Base-by-base conservation (phyloP, 2,329 filamentous ascomycete genomes). In the Aureobasidium zeae region DNA sequence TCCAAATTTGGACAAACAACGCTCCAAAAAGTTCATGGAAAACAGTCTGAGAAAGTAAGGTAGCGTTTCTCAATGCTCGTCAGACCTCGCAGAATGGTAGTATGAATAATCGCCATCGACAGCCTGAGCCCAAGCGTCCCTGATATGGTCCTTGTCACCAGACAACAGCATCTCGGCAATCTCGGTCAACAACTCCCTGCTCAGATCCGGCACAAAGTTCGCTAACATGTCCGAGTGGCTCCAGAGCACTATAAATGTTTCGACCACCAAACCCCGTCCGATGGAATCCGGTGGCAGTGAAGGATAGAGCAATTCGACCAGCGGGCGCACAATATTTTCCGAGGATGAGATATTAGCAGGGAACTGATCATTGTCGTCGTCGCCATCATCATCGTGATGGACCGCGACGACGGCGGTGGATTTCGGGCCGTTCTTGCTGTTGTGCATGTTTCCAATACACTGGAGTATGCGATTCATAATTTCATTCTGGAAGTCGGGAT, bases 391-490 rank as follows among this genome's bases (percentile, higher is more conserved):
- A n/a, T n/a, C n/a, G n/a, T n/a, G n/a, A n/a, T n/a, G n/a, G n/a
- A n/a, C n/a, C n/a, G n/a, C n/a, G 12, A 22, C 11, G 6, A 34
- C 16, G 8, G 15, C 22, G 5, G 39, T 19, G 7, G 39, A 13
- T 22, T 43, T 43, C 8, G 39, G 29, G 12, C 9, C 11, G 5
- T 29, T 26, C 12, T 33, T 33, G 22, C 22, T 24, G 12, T 43
- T 43, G 43, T 45, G 43, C 43, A 45, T 37, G 28, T 31, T 19
- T 16, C 43, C 31, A 4, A 38, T 45, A n/a, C 43, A 37, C 11
- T 45, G 43, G 19, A 47, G 13, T 5, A 47, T 43, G 15, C 37
- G 21, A 16, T 47, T 41, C 36, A 47, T 47, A 38, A 47, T 32
- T 29, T 36, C 37, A 16, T 47, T 47, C 26, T 42, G 36, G 15